These are phyloP conservation scores for Cenchrus purpureus DNA, from an alignment of 176 grass and related monocot species.

Conservation along the genomic window DNA sequence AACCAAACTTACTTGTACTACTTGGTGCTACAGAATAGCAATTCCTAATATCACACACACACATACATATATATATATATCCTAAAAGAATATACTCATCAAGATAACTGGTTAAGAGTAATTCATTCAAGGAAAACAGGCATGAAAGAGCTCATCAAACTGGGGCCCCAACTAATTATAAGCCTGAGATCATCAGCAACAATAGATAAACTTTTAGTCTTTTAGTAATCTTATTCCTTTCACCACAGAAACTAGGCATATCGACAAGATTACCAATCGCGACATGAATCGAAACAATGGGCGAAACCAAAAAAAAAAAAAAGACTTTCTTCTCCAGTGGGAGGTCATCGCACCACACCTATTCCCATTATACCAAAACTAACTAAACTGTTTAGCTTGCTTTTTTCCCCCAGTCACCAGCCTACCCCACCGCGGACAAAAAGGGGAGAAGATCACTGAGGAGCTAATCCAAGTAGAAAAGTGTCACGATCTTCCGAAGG, in stretches of 20 bases:
- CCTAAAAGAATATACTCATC: background rate
- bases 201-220: background rate
- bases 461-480: conserved; percentile 96
- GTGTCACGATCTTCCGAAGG: conserved; percentile 93
- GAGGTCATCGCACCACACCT: conserved; percentile 41
- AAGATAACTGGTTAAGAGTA: background rate
- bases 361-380: conserved; percentile 34
- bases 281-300: conserved; percentile 62
- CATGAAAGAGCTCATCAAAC: background rate
- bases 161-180: background rate
- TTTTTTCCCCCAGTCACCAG: conserved; percentile 20
- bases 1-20: background rate
- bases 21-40: background rate
- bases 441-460: conserved; percentile 13
- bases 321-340: conserved; percentile 35
- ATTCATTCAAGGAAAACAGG: background rate
- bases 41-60: background rate
- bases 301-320: conserved; percentile 44
- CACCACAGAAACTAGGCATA: conserved; percentile 30
- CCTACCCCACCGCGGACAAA: conserved; percentile 53
- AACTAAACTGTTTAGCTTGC: conserved; percentile 37
- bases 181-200: background rate
- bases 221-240: conserved; percentile 29
- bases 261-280: conserved; percentile 49
- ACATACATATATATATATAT: background rate